Evolutionary conservation across 257 asterid genomes (phyloP).

Genomic region (Solanum clarkiae): DNA sequence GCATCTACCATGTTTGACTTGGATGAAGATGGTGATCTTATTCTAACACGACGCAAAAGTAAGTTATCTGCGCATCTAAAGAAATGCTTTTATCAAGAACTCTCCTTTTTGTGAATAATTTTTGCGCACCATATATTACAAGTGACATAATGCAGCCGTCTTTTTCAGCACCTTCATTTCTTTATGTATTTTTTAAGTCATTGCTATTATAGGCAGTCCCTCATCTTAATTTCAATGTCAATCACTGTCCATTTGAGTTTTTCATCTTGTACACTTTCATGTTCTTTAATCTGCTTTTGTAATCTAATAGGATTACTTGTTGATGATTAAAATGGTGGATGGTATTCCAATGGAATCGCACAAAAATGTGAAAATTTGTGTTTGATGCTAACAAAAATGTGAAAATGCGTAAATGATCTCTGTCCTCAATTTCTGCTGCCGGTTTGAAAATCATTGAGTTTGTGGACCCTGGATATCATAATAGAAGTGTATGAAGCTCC

Average conservation of each 20-base stretch:
- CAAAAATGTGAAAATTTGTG: not conserved
- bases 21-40: conserved; percentile 91
- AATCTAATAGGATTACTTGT: not conserved
- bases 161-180: not conserved
- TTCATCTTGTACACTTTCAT: not conserved
- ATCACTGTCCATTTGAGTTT: not conserved
- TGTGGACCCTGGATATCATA: not conserved
- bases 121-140: not conserved
- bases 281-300: not conserved
- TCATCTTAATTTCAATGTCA: not conserved
- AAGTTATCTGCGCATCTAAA: conserved; percentile 9
- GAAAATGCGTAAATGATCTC: not conserved
- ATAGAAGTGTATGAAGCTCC: not conserved
- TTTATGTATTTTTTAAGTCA: not conserved
- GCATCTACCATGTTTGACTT: conserved; percentile 21
- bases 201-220: not conserved
- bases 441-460: not conserved
- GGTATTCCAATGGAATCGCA: not conserved
- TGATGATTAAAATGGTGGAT: not conserved
- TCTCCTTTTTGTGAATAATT: not conserved
- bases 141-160: not conserved
- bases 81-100: not conserved
- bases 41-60: conserved; percentile 48
- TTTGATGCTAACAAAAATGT: not conserved
- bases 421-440: not conserved